These are phyloP conservation scores for Canavalia ensiformis DNA, from an alignment of 306 rosid species.

Conservation along the genomic window DNA sequence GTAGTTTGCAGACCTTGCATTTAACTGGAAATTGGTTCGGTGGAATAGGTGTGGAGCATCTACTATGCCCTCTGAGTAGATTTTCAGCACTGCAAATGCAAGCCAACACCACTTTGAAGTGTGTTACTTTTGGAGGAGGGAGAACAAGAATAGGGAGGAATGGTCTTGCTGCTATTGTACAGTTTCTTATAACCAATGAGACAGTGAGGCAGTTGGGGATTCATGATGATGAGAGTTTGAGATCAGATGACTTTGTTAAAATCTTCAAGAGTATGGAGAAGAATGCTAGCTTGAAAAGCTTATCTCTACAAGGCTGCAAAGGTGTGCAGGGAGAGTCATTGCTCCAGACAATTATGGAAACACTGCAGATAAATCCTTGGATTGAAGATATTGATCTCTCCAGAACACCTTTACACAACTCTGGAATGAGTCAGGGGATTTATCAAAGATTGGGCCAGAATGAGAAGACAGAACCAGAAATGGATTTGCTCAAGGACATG, in stretches of 20 bases:
- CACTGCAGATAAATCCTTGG: constrained; percentile 91
- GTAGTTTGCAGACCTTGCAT: constrained; percentile 66
- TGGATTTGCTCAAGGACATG: constrained; percentile 85
- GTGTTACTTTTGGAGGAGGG: constrained; percentile 81
- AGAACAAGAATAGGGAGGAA: constrained; percentile 86
- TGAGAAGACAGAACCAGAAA: constrained; percentile 83
- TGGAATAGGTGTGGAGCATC: constrained; percentile 82
- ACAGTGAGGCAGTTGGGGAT: constrained; percentile 74
- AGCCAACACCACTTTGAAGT: constrained; percentile 78
- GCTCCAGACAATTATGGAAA: constrained; percentile 78
- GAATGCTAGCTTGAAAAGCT: constrained; percentile 79
- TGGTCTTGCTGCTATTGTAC: constrained; percentile 77
- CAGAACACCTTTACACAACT: constrained; percentile 79
- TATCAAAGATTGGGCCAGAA: constrained; percentile 88
- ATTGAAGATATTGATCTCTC: constrained; percentile 90
- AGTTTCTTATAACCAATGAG: constrained; percentile 74
- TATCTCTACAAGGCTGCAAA: constrained; percentile 82
- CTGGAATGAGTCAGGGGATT: constrained; percentile 72
- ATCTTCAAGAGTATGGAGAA: constrained; percentile 85
- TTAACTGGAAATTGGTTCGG: constrained; percentile 77
- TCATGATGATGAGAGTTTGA: constrained; percentile 80
- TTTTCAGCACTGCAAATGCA: constrained; percentile 85
- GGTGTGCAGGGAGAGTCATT: constrained; percentile 82
- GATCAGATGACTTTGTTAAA: constrained; percentile 72
- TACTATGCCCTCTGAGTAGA: constrained; percentile 89